Evolutionary conservation across 768 basidiomycete genomes (phyloP).

Genomic region (Pleurotus djamor): DNA sequence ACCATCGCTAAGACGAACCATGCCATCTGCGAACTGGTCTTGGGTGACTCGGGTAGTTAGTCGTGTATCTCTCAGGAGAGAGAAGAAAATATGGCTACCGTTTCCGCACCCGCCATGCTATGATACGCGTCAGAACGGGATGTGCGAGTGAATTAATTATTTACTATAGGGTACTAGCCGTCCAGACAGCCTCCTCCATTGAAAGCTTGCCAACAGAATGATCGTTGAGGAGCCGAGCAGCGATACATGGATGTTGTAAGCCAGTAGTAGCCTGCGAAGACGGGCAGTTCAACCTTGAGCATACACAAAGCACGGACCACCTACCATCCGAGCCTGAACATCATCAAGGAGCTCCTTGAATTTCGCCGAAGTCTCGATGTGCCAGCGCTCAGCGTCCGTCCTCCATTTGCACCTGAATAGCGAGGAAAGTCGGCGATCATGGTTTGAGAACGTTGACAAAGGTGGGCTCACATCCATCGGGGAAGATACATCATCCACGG

Average conservation of each 20-base stretch:
- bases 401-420: not conserved
- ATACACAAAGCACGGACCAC: not conserved
- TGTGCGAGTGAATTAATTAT: not conserved
- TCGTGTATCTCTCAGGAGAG: not conserved
- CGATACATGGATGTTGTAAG: not conserved
- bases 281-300: not conserved
- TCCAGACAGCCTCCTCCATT: not conserved
- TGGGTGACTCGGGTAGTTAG: not conserved
- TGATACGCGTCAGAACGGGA: not conserved
- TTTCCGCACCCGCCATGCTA: slow-evolving; percentile 29
- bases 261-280: too few relatives aligned
- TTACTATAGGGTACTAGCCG: slow-evolving; percentile 10
- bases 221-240: not conserved
- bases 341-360: slow-evolving; percentile 17
- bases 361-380: slow-evolving; percentile 12
- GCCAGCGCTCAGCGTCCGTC: not conserved
- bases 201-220: not conserved
- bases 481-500: too few relatives aligned
- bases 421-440: slow-evolving; percentile 15
- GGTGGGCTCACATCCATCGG: slow-evolving; percentile 19
- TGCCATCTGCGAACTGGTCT: slow-evolving; percentile 10
- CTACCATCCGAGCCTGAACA: not conserved
- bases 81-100: slow-evolving; percentile 14
- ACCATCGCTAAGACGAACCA: slow-evolving; percentile 25
- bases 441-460: slow-evolving; percentile 19